Conservation (phyloP, 2,329 filamentous ascomycete genomes). For the Teratosphaeria gauchensis region DNA sequence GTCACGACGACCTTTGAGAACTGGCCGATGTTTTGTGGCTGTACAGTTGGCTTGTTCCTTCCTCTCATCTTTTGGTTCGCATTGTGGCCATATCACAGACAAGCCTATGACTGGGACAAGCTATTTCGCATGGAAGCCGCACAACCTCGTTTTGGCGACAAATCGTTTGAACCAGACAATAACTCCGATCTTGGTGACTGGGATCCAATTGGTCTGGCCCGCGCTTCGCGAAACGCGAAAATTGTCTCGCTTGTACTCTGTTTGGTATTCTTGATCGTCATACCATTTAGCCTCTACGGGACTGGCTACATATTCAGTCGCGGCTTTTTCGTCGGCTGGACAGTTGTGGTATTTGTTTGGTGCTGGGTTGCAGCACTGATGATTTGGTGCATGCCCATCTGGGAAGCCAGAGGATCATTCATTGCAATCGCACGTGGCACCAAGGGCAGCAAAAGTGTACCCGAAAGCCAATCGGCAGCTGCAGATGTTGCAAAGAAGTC, state of each 20-base stretch:
- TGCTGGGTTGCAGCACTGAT: not conserved
- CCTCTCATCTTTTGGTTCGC: not conserved
- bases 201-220: not conserved
- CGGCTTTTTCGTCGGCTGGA: not conserved
- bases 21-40: not conserved
- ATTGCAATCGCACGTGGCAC: not conserved
- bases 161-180: not conserved
- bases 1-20: not conserved
- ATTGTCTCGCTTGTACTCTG: conserved; percentile 13
- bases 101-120: not conserved
- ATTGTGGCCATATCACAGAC: not conserved
- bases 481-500: not conserved
- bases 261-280: conserved; percentile 13
- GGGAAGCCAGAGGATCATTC: not conserved
- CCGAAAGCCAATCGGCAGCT: not conserved
- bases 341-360: not conserved
- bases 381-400: conserved; percentile 1
- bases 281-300: conserved; percentile 18
- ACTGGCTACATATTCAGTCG: conserved; percentile 10
- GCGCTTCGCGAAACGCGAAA: conserved; percentile 10
- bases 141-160: not conserved
- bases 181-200: not conserved
- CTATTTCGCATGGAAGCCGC: not conserved
- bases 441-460: not conserved
- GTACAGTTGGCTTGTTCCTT: not conserved